Base-by-base conservation (phyloP, 257 asterid genomes). In the Forsythia viridissima region DNA sequence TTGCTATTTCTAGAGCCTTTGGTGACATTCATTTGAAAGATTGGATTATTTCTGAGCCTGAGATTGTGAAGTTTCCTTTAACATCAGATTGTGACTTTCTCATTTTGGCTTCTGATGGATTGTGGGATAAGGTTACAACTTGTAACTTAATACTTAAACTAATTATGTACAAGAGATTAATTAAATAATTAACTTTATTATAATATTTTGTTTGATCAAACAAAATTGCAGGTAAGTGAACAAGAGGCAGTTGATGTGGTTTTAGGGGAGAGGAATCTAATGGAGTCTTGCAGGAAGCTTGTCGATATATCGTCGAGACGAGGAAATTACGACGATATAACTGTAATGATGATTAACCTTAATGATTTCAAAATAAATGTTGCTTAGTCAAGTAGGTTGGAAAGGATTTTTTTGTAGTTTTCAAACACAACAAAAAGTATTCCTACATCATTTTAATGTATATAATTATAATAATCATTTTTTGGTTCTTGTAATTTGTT, bases 1-100 rank as follows among this genome's bases (percentile, higher is more conserved):
- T 88, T 71, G 92, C 90, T 20, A 87, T 88, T 24, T 88, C 92
- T 1, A 79, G 90, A 75, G 90, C 92, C 69, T 86, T 88, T 44
- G 92, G 92, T 9, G 88, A 88, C 59, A 34, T 57, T 34, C 81
- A 88, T 87, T 77, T 88, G 37, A 88, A 88, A 74, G 85, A 88
- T 73, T 85, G 82, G 84, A 83, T 88, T 36, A 86, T 84, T 68
- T 86, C 87, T 75, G 92, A 88, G 63, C 92, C 92, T 2, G 87
- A 88, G 3, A 81, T 83, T 57, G 55, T 75, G 34, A 82, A 66
- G 13, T 61, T 84, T 30, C 81, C 86, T 48, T 81, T 86, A 71
- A 82, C 90, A 40, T 66, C 81, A 66, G 90, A 86, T 63, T 86
- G 87, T 30, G 80, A 86, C 21, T 88, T 86, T 77, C 86, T 88